Evolutionary conservation across 805 yeast genomes (phyloP), one percentile per base, ranked within the genome.

Genomic region (Metschnikowia baotianmanensis): DNA sequence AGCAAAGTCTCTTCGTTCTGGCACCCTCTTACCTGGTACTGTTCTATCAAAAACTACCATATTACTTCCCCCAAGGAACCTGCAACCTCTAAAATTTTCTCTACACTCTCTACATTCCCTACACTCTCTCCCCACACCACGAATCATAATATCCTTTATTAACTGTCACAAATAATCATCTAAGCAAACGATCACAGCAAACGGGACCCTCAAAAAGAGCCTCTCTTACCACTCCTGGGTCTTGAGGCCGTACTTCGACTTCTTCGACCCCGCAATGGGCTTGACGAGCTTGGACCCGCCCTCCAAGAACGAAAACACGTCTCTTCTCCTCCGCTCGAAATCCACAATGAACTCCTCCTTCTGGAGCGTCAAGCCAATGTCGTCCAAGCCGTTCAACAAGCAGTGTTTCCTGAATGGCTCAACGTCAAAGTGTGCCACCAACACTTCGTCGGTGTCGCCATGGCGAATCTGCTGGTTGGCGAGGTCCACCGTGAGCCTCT

Each of bases 341-440:
- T 79, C 74, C 38, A 62, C 43, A 54, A 93, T 93, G 63, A 56
- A 80, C 39, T 78, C 78, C 67, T 87, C 96, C 68, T 89, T 88
- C 66, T 89, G 91, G 56, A 93, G 70, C 37, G 99, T 93, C 58
- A 93, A 77, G 31, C 97, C 97, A 66, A 93, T 93, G 62, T 93
- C 99, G 63, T 93, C 99, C 47, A 93, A 80, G 49, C 99, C 99
- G 52, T 93, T 88, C 42, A 91, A 72, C 55, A 93, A 75, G 62
- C 98, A 93, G 65, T 91, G 96, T 69, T 90, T 89, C 76, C 97
- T 84, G 76, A 90, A 93, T 24, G 71, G 77, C 64, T 90, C 98
- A 47, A 93, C 79, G 4, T 87, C 96, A 53, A 93, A 93, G 51
- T 83, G 75, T 12, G 81, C 89, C 23, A 89, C 83, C 42, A 90